These are phyloP conservation scores for Pyrus bretschneideri DNA, from an alignment of 306 rosid genomes.

Conservation along the genomic window DNA sequence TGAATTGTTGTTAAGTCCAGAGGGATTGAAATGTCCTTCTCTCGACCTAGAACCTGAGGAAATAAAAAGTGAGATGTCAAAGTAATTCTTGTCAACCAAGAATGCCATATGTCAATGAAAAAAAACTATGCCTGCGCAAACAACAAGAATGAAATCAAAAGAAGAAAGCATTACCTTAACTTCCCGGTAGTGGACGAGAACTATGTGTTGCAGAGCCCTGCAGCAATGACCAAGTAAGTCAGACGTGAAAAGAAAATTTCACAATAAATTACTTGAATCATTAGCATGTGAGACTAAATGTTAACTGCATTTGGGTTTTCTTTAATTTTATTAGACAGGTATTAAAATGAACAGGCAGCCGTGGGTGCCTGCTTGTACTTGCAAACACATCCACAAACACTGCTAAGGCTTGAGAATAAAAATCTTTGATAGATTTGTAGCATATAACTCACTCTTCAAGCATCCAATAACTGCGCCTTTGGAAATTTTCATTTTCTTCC, in stretches of 20 bases:
- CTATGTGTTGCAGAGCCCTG: slow-evolving; percentile 84
- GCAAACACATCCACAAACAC: background rate
- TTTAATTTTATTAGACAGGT: no score
- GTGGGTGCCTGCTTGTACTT: background rate
- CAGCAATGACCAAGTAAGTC: slow-evolving; percentile 25
- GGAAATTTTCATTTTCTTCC: slow-evolving; percentile 77
- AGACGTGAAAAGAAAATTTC: background rate
- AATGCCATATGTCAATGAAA: background rate
- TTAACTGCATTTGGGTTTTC: no score
- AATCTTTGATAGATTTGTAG: background rate
- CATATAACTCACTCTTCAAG: slow-evolving; percentile 66
- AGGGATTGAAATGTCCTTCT: background rate
- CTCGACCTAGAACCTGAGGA: background rate
- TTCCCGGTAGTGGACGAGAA: slow-evolving; percentile 74
- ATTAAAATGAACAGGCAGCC: background rate
- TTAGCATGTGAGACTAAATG: no score
- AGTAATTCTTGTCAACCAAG: background rate
- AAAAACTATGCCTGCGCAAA: background rate
- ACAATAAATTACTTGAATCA: no score
- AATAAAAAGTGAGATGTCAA: background rate
- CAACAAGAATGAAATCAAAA: background rate
- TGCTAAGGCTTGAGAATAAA: background rate
- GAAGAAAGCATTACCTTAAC: slow-evolving; percentile 50
- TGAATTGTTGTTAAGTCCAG: background rate
- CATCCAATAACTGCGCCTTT: slow-evolving; percentile 90